Evolutionary conservation across 495 filamentous ascomycete genomes (phyloP), one percentile per base, ranked within the genome.

Genomic region (Penicillium silybi): DNA sequence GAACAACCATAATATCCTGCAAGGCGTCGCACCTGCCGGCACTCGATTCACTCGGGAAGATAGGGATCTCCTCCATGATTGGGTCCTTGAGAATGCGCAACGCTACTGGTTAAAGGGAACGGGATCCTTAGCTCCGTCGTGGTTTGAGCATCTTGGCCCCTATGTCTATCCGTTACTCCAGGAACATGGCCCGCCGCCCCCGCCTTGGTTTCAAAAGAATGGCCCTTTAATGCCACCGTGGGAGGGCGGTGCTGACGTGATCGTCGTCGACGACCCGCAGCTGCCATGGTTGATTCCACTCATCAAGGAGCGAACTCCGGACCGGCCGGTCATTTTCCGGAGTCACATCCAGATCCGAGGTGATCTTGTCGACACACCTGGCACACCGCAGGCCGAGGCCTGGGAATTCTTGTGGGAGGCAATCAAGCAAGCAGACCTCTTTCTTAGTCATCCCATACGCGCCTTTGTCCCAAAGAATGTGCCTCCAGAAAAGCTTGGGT

Each of bases 1-100:
- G 70, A 90, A 83, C 38, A 86, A 90, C 58, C 88, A 93, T 76
- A 93, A 93, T 64, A 91, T 91, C 57, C 81, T 93, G 4, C 88
- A 93, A 70, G 88, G 88, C 18, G 88, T 92, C 23, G 80, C 80
- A 23, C 71, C 79, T 23, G 79, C 83, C 1, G 72, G 78, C 3
- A 87, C 62, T 91, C 88, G 88, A 76, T 88, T 34, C 75, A 70
- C 10, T 64, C 76, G 15, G 81, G 79, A 44, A 11, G 27, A 17
- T 29, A 11, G 23, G 25, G 11, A 44, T 8, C 42, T 26, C 9
- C 19, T 44, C 13, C 5, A 26, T n/a, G 25, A 44, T 17, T 44
- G 42, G 42, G 23, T 29, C 8, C 25, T n/a, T 26, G 42, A 44
- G 7, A 44, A 44, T 17, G 42, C 42, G 4, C 11, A 44, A 32